Percentiles rank a stretch among this genome's conserved stretches.
phyloP scores from a whole-genome alignment of 2,329 filamentous ascomycete species.

The Fusarium sp. region DNA sequence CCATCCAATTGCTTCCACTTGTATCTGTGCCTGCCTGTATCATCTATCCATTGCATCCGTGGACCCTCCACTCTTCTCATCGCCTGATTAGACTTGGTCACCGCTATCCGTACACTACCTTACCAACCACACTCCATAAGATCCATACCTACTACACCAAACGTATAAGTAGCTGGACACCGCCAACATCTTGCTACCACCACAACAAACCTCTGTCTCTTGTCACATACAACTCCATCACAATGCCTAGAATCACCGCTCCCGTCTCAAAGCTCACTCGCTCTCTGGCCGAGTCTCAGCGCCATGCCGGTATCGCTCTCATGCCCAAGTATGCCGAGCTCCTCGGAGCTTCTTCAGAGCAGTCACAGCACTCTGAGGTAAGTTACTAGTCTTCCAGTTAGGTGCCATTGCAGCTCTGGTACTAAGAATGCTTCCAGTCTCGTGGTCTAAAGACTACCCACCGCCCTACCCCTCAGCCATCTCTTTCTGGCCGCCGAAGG shows the following conservation, averaged over 20 bases:
- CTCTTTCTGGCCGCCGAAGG: conserved; percentile 56
- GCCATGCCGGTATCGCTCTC: conserved; percentile 51
- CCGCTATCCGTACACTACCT: conserved; percentile 12
- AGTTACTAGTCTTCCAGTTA: conserved; percentile 27
- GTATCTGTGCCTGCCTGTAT: not conserved
- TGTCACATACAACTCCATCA: conserved; percentile 2
- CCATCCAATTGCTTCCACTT: conserved; percentile 11
- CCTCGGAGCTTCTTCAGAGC: conserved; percentile 47
- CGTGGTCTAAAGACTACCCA: conserved; percentile 59
- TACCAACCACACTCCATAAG: not conserved
- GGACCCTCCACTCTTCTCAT: conserved; percentile 7
- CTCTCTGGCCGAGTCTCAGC: conserved; percentile 55
- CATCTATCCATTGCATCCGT: conserved; percentile 1
- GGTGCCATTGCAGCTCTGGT: not conserved
- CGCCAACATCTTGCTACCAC: not conserved
- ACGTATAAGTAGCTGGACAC: conserved; percentile 32
- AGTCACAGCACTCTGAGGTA: conserved; percentile 52
- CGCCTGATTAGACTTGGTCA: conserved; percentile 29
- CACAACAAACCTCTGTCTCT: not conserved
- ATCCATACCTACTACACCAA: not conserved
- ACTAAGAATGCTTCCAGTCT: conserved; percentile 42
- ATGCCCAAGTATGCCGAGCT: conserved; percentile 61
- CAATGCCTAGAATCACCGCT: conserved; percentile 61
- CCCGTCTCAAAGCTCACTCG: conserved; percentile 61
- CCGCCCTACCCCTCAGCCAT: conserved; percentile 57